Evolutionary conservation across 192 early-diverging fungal genomes (phyloP).

Genomic region (Coemansia sp.): DNA sequence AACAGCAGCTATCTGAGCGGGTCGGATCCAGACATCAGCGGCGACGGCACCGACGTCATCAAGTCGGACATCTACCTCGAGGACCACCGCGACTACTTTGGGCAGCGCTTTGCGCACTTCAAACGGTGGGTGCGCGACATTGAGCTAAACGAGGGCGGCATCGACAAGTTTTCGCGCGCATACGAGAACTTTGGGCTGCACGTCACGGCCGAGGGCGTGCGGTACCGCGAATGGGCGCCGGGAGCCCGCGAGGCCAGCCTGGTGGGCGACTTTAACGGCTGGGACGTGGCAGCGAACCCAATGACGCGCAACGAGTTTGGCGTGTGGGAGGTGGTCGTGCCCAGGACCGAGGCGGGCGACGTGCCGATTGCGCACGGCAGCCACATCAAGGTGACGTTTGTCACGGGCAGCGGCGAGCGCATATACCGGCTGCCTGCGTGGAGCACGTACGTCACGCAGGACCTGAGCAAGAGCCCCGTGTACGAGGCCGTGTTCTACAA

Average conservation of each 20-base stretch:
- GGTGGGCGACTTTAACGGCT: constrained; percentile 93
- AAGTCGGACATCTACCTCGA: constrained; percentile 76
- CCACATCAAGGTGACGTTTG: constrained; percentile 87
- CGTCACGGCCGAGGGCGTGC: constrained; percentile 61
- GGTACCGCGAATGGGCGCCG: constrained; percentile 97
- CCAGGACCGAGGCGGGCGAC: constrained; percentile 59
- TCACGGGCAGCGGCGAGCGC: constrained; percentile 66
- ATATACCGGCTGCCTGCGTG: constrained; percentile 90
- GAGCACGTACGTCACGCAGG: constrained; percentile 82
- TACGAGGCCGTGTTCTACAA: constrained; percentile 97
- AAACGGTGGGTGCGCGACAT: constrained; percentile 71
- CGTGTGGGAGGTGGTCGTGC: constrained; percentile 72
- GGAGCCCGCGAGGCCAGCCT: constrained; percentile 71
- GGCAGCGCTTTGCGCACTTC: constrained; percentile 57
- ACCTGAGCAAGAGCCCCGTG: constrained; percentile 70
- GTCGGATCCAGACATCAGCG: constrained; percentile 36
- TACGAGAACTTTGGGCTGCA: constrained; percentile 83
- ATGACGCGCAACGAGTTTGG: constrained; percentile 84
- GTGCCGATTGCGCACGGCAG: constrained; percentile 77
- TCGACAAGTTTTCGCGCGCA: constrained; percentile 78
- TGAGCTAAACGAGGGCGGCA: constrained; percentile 68
- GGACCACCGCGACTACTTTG: constrained; percentile 63
- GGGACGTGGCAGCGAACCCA: constrained; percentile 70
- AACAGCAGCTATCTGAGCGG: constrained; percentile 23
- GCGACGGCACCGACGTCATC: constrained; percentile 66